Evolutionary conservation across 208 protist species (phyloP), one percentile per base, ranked within the genome.

Genomic region (Trypanosoma lewisi): DNA sequence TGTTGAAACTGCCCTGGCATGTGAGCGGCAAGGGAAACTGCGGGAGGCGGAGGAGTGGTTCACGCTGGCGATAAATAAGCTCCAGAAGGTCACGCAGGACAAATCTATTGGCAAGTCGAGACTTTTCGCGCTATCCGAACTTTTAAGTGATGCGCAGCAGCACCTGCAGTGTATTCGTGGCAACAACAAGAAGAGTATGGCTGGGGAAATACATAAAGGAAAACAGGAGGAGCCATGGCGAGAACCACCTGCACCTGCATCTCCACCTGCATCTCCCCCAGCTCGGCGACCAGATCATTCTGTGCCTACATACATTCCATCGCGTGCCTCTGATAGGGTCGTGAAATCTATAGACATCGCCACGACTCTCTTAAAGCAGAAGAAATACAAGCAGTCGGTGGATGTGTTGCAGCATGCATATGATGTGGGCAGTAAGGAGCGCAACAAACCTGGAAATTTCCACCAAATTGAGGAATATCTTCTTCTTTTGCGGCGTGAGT

Each of bases 381-480:
- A 74, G 31, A 79, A 92, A 71, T 69, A 83, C 49, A 95, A 95
- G 76, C 79, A 82, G 11, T 83, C 88, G 14, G 77, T 92, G 5
- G 88, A 95, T 63, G 83, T 92, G 19, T 73, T 92, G 55, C 80
- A 91, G 63, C 77, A 92, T 63, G 85, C 88, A 27, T 93, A 85
- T 62, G 68, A 74, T 51, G 49, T 77, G 39, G 82, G 75, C 33
- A 73, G 61, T 25, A 74, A 64, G 67, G 54, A 84, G 39, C 78
- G 78, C 47, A 82, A 87, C 65, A 87, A 88, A 49, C 78, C 84
- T 19, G 59, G 63, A 53, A 93, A 89, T 66, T 88, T 89, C 61
- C 71, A 78, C 27, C 66, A 73, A 19, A 82, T 93, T 55, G 67
- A 79, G 25, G 77, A 82, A 41, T 80, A 80, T 44, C 78, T 95